phyloP scores from a whole-genome alignment of 1,139 yeast genomes.

The Saccharomyces hybrid region DNA sequence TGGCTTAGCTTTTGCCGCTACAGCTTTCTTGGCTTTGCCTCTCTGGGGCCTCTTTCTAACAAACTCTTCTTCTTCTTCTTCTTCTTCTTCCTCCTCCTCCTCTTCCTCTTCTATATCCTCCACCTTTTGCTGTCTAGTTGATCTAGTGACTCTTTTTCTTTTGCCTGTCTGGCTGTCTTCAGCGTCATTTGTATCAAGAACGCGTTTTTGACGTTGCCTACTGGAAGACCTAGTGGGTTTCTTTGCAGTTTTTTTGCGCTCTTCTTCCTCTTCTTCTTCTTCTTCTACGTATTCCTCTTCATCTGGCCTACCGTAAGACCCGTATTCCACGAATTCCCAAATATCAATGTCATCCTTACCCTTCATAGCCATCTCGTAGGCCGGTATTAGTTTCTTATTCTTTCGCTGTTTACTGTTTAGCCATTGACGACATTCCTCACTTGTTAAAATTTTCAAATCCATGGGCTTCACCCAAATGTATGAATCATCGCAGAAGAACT shows the following conservation, averaged over 20 bases:
- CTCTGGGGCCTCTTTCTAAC: background rate
- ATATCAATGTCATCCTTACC: constrained; percentile 25
- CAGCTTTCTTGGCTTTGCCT: constrained; percentile 3
- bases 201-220: constrained; percentile 10
- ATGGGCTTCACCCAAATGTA: constrained; percentile 29
- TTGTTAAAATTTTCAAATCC: constrained; percentile 18
- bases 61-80: constrained; percentile 4
- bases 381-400: constrained; percentile 28
- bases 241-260: constrained; percentile 3
- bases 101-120: constrained; percentile 9
- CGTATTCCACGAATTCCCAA: constrained; percentile 31
- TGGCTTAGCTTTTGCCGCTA: constrained; percentile 7
- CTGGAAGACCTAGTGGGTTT: constrained; percentile 10
- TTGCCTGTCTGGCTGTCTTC: background rate
- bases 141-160: constrained; percentile 13
- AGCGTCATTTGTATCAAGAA: background rate
- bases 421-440: constrained; percentile 25
- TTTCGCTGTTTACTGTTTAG: constrained; percentile 16
- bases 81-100: background rate
- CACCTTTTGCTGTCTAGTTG: constrained; percentile 11
- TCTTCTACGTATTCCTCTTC: constrained; percentile 18
- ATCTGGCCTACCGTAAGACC: constrained; percentile 24
- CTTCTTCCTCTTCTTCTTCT: constrained; percentile 7
- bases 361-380: constrained; percentile 28
- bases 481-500: constrained; percentile 30